Conservation (phyloP, 2,329 filamentous ascomycete species). For the Venturia aucupariae region DNA sequence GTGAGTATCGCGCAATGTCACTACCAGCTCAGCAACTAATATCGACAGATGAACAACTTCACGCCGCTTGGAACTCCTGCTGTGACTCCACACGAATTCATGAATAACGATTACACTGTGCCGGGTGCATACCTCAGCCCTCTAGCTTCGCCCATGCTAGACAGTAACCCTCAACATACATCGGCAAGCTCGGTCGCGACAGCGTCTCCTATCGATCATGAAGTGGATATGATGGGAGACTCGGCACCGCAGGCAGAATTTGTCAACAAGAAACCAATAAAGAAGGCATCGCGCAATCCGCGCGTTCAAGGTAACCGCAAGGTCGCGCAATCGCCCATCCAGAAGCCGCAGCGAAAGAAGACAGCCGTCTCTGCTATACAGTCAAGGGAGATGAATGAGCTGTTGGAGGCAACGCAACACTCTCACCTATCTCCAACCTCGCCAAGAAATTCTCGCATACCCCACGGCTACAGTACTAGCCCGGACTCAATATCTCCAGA, state of each 20-base stretch:
- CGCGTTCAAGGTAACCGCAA: constrained; percentile 33
- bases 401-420: constrained; percentile 27
- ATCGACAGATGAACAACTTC: constrained; percentile 10
- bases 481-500: constrained; percentile 41
- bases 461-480: neutral
- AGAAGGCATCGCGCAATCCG: constrained; percentile 43
- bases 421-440: constrained; percentile 11
- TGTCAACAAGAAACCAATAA: constrained; percentile 24
- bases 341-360: constrained; percentile 48
- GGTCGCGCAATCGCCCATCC: constrained; percentile 63
- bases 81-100: constrained; percentile 67
- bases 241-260: constrained; percentile 20
- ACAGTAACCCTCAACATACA: constrained; percentile 44
- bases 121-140: constrained; percentile 73
- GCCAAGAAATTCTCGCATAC: constrained; percentile 2
- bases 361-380: constrained; percentile 35
- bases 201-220: constrained; percentile 34
- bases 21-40: neutral
- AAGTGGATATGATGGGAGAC: constrained; percentile 34
- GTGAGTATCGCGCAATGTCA: neutral
- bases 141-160: constrained; percentile 66
- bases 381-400: constrained; percentile 35
- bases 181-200: constrained; percentile 40
- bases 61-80: constrained; percentile 32
- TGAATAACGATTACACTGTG: constrained; percentile 53